phyloP scores from a whole-genome alignment of 805 yeast genomes.

The Lachancea quebecensis region DNA sequence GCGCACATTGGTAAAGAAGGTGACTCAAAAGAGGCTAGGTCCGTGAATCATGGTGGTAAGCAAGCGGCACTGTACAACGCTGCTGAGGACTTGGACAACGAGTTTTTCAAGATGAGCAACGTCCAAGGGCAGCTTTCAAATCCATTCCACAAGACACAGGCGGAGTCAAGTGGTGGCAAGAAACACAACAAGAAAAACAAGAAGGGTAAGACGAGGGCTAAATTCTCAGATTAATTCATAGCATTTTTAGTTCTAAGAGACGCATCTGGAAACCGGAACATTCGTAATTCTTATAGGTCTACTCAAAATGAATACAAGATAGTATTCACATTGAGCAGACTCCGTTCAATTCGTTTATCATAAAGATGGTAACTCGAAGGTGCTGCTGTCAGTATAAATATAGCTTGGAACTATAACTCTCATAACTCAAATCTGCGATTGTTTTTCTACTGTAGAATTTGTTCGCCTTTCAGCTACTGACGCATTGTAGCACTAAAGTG shows the following conservation, averaged over 20 bases:
- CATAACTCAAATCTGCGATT: too few species aligned
- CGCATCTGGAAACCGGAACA: background rate
- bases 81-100: constrained; percentile 77
- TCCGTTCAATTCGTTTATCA: too few species aligned
- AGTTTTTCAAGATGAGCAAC: constrained; percentile 66
- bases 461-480: too few species aligned
- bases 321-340: too few species aligned
- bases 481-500: too few species aligned
- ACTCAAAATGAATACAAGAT: too few species aligned
- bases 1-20: constrained; percentile 58
- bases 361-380: too few species aligned
- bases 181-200: constrained; percentile 75
- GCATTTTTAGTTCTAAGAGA: background rate
- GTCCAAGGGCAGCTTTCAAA: constrained; percentile 55
- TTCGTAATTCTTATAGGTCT: too few species aligned
- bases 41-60: constrained; percentile 69
- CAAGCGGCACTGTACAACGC: constrained; percentile 74
- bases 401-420: too few species aligned
- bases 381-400: too few species aligned
- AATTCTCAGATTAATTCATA: constrained; percentile 14
- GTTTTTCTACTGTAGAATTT: too few species aligned
- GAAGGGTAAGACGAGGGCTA: constrained; percentile 46
- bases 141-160: constrained; percentile 63
- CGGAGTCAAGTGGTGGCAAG: constrained; percentile 34
- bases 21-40: constrained; percentile 37